A percentile compares a stretch with the other conserved stretches of the same genome.
Conservation (phyloP, 2,329 filamentous ascomycete species). For the Didymella sp. region DNA sequence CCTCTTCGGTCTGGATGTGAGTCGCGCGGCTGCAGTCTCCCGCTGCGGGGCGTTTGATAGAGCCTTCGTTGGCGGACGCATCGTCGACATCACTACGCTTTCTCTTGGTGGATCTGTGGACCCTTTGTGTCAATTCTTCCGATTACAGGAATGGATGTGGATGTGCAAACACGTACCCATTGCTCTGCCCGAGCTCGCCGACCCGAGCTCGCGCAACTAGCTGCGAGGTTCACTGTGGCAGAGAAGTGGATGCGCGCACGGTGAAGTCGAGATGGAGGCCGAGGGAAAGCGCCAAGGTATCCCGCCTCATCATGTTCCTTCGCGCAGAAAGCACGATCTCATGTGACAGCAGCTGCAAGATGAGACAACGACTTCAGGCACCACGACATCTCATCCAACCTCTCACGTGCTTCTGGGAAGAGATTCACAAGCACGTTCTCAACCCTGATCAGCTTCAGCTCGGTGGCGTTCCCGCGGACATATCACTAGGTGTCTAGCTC, state of each 20-base stretch:
- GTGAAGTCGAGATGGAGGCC: neutral
- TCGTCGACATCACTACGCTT: neutral
- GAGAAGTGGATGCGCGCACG: slow-evolving; percentile 3
- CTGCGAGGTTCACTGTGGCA: neutral
- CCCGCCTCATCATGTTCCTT: slow-evolving; percentile 1
- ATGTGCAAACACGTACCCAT: neutral
- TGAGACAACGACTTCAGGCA: slow-evolving; percentile 3
- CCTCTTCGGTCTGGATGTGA: neutral
- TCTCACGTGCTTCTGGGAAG: neutral
- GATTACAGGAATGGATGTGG: neutral
- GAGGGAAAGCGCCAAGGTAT: neutral
- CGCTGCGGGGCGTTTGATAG: neutral
- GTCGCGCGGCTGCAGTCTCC: neutral
- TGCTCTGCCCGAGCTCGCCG: neutral
- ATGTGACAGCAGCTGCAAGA: slow-evolving; percentile 2
- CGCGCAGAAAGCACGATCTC: slow-evolving; percentile 1
- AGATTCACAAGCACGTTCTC: neutral
- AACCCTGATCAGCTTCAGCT: neutral
- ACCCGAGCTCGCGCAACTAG: neutral
- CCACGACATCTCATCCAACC: neutral
- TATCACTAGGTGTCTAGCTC: neutral
- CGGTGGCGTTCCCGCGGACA: slow-evolving; percentile 1
- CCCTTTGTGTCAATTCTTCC: neutral
- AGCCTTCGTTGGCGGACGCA: neutral
- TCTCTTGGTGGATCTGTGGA: neutral